Percentiles rank a stretch among this genome's conserved stretches.
Evolutionary conservation across 2,329 filamentous ascomycete genomes (phyloP).

Genomic region (Eutypella sp.): DNA sequence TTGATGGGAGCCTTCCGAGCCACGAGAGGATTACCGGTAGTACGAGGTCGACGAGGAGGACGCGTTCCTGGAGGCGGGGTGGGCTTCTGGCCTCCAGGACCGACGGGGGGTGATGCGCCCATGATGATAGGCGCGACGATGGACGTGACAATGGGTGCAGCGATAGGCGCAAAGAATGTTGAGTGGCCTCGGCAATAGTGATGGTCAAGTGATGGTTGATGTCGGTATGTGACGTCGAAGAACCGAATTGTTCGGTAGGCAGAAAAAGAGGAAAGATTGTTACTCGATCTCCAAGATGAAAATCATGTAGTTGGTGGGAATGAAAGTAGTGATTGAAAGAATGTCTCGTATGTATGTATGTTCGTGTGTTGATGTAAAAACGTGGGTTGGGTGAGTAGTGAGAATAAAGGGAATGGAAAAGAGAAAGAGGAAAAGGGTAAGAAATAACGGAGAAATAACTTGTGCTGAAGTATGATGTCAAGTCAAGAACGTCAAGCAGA

Average conservation of each 20-base stretch:
- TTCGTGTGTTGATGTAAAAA: too few species aligned
- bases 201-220: background rate
- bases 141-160: conserved; percentile 2
- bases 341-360: too few species aligned
- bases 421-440: too few species aligned
- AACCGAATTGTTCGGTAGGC: too few species aligned
- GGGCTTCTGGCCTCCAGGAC: conserved; percentile 40
- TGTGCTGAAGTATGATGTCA: too few species aligned
- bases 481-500: too few species aligned
- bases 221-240: too few species aligned
- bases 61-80: conserved; percentile 40
- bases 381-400: background rate
- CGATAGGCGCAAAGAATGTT: background rate
- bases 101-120: conserved; percentile 39
- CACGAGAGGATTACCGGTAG: conserved; percentile 56
- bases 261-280: too few species aligned
- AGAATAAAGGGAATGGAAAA: background rate
- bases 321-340: too few species aligned
- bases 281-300: too few species aligned
- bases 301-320: too few species aligned
- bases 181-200: background rate
- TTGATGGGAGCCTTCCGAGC: conserved; percentile 49
- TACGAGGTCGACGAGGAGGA: conserved; percentile 37
- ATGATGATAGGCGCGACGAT: conserved; percentile 19
- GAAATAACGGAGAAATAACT: too few species aligned